These are phyloP conservation scores for Mycena filopes DNA, from an alignment of 768 basidiomycete species.

Conservation along the genomic window DNA sequence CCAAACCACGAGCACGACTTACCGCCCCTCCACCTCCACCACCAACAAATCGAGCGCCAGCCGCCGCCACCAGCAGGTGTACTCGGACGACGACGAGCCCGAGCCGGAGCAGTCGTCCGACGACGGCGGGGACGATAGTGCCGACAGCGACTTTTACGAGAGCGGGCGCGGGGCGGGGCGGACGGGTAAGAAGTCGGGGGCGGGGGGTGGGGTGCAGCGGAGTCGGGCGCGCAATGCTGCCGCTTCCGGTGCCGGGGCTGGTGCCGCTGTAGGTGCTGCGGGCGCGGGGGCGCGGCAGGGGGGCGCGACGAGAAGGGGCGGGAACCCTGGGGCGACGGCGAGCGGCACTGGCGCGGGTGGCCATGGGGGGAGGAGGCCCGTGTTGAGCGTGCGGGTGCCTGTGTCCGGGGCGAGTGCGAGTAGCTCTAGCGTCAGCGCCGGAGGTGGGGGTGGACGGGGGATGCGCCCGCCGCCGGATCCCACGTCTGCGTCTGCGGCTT, in stretches of 20 bases:
- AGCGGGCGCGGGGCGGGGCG: not conserved
- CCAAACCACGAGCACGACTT: no score
- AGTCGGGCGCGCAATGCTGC: no score
- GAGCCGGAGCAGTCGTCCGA: constrained; percentile 19
- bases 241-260: no score
- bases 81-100: not conserved
- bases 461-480: constrained; percentile 18
- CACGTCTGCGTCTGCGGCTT: constrained; percentile 16
- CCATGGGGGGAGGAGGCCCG: constrained; percentile 11
- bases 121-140: constrained; percentile 31
- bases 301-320: constrained; percentile 4
- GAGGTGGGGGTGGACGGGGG: constrained; percentile 13
- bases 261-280: no score
- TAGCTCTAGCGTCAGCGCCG: constrained; percentile 16
- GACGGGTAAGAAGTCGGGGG: constrained; percentile 4
- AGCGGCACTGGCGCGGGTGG: constrained; percentile 7
- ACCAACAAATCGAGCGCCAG: not conserved
- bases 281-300: not conserved
- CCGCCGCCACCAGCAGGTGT: not conserved
- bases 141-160: constrained; percentile 31
- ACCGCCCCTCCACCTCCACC: not conserved
- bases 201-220: no score
- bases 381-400: constrained; percentile 25
- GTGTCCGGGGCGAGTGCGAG: constrained; percentile 2
- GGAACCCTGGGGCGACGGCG: not conserved